Evolutionary conservation across 148 eudicot species (phyloP).

Genomic region (Rhododendron ovatum): DNA sequence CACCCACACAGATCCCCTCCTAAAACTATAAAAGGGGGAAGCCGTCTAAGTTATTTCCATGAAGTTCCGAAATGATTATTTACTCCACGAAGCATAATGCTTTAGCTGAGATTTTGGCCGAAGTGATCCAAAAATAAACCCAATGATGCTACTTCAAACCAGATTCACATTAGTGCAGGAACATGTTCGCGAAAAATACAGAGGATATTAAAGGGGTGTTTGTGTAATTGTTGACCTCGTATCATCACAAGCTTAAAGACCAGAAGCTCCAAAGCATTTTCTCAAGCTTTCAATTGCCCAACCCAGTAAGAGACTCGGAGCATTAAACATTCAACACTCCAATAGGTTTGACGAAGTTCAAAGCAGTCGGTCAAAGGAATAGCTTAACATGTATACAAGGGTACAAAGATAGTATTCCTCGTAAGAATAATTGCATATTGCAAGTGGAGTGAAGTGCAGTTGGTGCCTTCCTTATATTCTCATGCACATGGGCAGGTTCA

Average conservation of each 20-base stretch:
- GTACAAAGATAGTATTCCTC: background rate
- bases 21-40: background rate
- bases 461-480: too few species aligned
- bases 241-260: background rate
- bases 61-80: background rate
- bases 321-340: background rate
- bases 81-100: background rate
- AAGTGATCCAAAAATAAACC: constrained; percentile 1
- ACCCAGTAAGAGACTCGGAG: background rate
- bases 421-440: constrained; percentile 8
- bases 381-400: background rate
- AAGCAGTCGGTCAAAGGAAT: background rate
- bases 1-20: background rate
- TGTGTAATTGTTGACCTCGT: background rate
- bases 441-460: too few species aligned
- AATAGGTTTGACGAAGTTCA: background rate
- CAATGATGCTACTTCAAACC: background rate
- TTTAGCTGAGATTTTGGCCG: background rate
- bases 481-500: too few species aligned
- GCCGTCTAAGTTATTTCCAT: background rate
- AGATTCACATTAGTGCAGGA: background rate
- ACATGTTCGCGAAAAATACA: background rate
- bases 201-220: background rate
- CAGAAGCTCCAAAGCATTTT: background rate
- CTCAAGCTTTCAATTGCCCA: background rate